Evolutionary conservation across 2,329 filamentous ascomycete species (phyloP), one percentile per base, ranked within the genome.

Genomic region (Neoarthrinium moseri): DNA sequence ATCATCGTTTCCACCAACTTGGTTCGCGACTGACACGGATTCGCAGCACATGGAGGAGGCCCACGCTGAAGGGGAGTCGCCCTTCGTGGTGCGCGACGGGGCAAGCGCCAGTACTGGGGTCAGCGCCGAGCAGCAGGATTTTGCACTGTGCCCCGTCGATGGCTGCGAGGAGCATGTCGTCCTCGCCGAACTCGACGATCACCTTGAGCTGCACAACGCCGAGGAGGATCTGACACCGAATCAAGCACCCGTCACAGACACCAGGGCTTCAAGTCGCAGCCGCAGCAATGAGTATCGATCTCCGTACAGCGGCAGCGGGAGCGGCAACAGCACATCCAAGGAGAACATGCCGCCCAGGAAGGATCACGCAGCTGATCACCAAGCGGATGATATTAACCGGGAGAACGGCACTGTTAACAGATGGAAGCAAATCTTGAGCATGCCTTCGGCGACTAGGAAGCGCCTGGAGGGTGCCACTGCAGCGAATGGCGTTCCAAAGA

Each of bases 81-180:
- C 58, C 2, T 59, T 59, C 44, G 48, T 58, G 18, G 45, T 47
- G 24, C 51, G 51, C 20, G 44, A 50, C 8, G 41, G 33, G n/a
- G 10, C 41, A 4, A 26, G 22, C 41, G 21, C 23, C 12, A 18
- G 33, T 3, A 18, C 17, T 17, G 18, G 32, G 30, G 32, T 18
- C 20, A 40, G 43, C 42, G 55, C 61, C 27, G 60, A 65, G 8
- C 63, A 68, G 30, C 51, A 53, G 6, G 47, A 66, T 13, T 81
- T 81, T 56, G 66, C 73, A 18, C 68, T 75, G 33, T 85, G 82
- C 54, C 74, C 78, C 1, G 52, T 74, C 26, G 73, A 78, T 13
- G 75, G 72, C 18, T 88, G 84, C 57, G 78, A 77, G 24, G 83
- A 87, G 59, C 60, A 71, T n/a, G 61, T 85, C 17, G 63, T 70